Evolutionary conservation across 2,329 filamentous ascomycete species (phyloP).

Genomic region (Colletotrichum destructivum): DNA sequence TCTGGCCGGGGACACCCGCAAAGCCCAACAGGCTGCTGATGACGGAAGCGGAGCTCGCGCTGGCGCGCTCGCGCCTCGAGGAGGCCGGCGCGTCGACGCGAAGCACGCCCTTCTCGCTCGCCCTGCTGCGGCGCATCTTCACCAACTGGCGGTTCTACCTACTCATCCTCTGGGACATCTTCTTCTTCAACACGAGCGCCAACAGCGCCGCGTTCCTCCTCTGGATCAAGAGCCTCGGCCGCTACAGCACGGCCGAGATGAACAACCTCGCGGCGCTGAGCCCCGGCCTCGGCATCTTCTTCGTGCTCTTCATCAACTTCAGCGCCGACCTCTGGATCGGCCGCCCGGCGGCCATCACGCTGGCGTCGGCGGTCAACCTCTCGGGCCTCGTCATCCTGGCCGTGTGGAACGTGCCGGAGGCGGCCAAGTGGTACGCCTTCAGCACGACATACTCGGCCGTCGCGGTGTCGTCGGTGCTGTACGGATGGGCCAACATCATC

Average conservation of each 20-base stretch:
- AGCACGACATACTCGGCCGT: slow-evolving; percentile 63
- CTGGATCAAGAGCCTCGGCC: slow-evolving; percentile 70
- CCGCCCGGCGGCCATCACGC: slow-evolving; percentile 69
- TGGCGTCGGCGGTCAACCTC: slow-evolving; percentile 65
- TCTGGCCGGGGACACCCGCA: slow-evolving; percentile 46
- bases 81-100: slow-evolving; percentile 55
- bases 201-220: slow-evolving; percentile 64
- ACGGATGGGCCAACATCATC: slow-evolving; percentile 70
- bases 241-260: slow-evolving; percentile 61
- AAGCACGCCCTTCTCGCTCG: slow-evolving; percentile 51
- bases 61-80: slow-evolving; percentile 62
- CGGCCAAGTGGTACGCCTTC: slow-evolving; percentile 68
- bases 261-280: slow-evolving; percentile 68
- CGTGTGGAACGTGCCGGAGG: slow-evolving; percentile 69
- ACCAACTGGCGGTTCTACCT: slow-evolving; percentile 65
- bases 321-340: slow-evolving; percentile 68
- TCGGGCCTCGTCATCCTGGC: slow-evolving; percentile 67
- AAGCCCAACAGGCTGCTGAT: slow-evolving; percentile 65
- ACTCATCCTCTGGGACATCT: slow-evolving; percentile 64
- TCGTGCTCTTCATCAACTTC: slow-evolving; percentile 68
- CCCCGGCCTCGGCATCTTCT: slow-evolving; percentile 70
- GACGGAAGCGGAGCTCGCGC: slow-evolving; percentile 60
- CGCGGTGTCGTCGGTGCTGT: slow-evolving; percentile 68
- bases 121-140: slow-evolving; percentile 52
- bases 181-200: slow-evolving; percentile 70